A percentile compares a stretch with the other conserved stretches of the same genome.
Evolutionary conservation across 768 basidiomycete species (phyloP).

Genomic region (Russula dissimulans): DNA sequence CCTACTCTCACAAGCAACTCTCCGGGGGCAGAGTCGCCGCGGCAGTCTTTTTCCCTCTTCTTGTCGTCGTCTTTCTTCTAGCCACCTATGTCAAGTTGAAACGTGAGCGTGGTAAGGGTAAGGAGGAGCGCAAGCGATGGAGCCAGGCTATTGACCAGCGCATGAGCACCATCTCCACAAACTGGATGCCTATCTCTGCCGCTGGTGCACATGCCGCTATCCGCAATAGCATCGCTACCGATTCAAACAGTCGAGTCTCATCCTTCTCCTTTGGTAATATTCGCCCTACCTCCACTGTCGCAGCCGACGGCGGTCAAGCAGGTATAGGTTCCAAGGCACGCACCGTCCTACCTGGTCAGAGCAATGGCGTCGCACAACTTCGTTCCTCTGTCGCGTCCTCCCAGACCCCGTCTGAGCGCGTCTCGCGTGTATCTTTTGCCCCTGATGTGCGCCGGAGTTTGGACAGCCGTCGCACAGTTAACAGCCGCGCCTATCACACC

Average conservation of each 20-base stretch:
- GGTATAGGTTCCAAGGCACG: constrained; percentile 31
- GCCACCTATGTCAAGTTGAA: constrained; percentile 45
- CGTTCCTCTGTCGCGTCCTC: constrained; percentile 45
- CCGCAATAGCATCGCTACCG: constrained; percentile 52
- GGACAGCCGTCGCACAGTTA: constrained; percentile 35
- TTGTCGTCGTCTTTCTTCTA: constrained; percentile 40
- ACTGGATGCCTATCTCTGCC: constrained; percentile 66
- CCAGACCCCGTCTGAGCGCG: constrained; percentile 32
- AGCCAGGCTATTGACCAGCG: constrained; percentile 65
- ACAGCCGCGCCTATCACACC: constrained; percentile 36
- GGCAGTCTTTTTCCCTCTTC: constrained; percentile 49
- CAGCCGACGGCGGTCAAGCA: constrained; percentile 37
- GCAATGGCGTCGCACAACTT: constrained; percentile 33
- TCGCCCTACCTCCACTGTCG: constrained; percentile 35
- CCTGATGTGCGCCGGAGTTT: constrained; percentile 42
- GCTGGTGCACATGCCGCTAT: constrained; percentile 70
- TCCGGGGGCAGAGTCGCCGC: constrained; percentile 57
- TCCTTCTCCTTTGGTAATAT: constrained; percentile 54
- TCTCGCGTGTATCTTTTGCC: constrained; percentile 63
- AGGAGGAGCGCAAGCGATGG: constrained; percentile 49
- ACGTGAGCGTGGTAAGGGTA: constrained; percentile 39
- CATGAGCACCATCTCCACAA: constrained; percentile 71
- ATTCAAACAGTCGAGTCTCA: constrained; percentile 33
- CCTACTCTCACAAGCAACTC: constrained; percentile 26
- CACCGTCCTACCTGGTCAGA: constrained; percentile 21